Base-by-base conservation (phyloP, 805 yeast species). In the Yarrowia sp. region DNA sequence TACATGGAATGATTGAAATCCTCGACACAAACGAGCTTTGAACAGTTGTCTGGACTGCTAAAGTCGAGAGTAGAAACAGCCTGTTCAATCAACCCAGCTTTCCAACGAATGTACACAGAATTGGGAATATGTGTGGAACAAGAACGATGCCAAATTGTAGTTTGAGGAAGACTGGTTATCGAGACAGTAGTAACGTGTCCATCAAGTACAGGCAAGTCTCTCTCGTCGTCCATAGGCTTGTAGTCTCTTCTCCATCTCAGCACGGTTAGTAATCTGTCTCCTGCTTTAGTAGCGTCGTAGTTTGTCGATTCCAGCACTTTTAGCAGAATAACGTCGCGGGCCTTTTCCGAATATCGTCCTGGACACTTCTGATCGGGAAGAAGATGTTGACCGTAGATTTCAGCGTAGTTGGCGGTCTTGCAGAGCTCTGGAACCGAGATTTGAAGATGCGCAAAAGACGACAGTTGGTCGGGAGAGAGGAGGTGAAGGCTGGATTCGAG, bases 401-500 rank as follows among this genome's bases (percentile, higher is more conserved):
- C 58, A 5, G 58, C 58, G 14, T 33, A 51, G 14, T 51, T 21
- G 41, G 58, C 58, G 2, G 28, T 33, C 11, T 22, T 21, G 41
- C 41, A 33, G 30, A 51, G 40, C 41, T 51, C 58, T 1, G 58
- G 58, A 5, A 51, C 41, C 2, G 40, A 33, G n/a, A 51, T 35
- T 14, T 51, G 58, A 19, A 51, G 32, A 10, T 51, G 40, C 5
- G 58, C 58, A 0, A 51, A 28, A n/a, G 58, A 33, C 10, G 58
- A 33, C 4, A 51, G 58, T 28, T 51, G 58, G 38, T 33, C 35
- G 16, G 58, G 58, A 11, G 58, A 21, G 17, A 51, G 30, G 10
- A 33, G 41, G 58, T 51, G 58, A 16, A 51, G 58, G 16, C 38
- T 19, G 14, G 54, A 48, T 48, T 48, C 54, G 54, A 48, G 54